A percentile compares a stretch with the other conserved stretches of the same genome.
phyloP scores from a whole-genome alignment of 331 rosid species.

The Stylosanthes scabra region DNA sequence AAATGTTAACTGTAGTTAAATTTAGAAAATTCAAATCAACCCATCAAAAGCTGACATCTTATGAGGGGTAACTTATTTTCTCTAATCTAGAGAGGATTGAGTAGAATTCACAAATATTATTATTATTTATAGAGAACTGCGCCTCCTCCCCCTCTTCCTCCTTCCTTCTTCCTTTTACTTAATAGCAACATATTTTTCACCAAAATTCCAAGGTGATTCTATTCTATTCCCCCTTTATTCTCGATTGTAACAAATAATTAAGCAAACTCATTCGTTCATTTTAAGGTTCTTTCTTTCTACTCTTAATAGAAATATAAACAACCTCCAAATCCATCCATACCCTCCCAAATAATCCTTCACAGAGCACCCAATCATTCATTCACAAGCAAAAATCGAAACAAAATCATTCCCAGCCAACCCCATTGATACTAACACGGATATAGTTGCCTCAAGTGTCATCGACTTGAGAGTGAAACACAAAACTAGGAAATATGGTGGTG shows the following conservation, averaged over 20 bases:
- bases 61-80: too few relatives aligned
- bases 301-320: slow-evolving; percentile 29
- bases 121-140: too few relatives aligned
- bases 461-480: slow-evolving; percentile 76
- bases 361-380: slow-evolving; percentile 29
- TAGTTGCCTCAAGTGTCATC: slow-evolving; percentile 53
- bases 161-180: too few relatives aligned
- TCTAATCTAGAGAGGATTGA: too few relatives aligned
- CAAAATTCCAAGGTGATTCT: slow-evolving; percentile 36
- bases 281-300: slow-evolving; percentile 38
- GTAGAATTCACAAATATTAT: too few relatives aligned
- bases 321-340: slow-evolving; percentile 27
- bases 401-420: slow-evolving; percentile 35
- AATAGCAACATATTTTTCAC: slow-evolving; percentile 13
- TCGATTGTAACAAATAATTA: slow-evolving; percentile 42
- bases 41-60: too few relatives aligned
- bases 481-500: slow-evolving; percentile 97
- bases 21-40: too few relatives aligned
- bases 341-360: slow-evolving; percentile 29
- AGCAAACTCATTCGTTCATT: slow-evolving; percentile 45
- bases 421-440: slow-evolving; percentile 32
- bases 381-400: slow-evolving; percentile 12
- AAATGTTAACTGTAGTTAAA: too few relatives aligned
- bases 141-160: too few relatives aligned
- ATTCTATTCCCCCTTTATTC: slow-evolving; percentile 41